phyloP scores from a whole-genome alignment of 306 rosid genomes.

The Cucurbita argyrosperma region DNA sequence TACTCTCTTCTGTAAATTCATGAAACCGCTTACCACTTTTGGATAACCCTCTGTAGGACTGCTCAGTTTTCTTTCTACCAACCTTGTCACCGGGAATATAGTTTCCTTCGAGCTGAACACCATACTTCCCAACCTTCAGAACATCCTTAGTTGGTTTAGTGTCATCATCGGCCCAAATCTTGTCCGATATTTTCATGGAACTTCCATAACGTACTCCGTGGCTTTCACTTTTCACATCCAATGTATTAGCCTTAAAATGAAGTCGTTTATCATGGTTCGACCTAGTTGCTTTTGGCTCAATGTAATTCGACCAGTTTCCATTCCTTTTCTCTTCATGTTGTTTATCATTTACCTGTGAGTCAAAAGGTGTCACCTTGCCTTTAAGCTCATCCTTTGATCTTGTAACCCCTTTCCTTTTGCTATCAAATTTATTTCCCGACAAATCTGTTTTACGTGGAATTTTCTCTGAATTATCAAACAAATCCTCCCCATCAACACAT shows the following conservation, averaged over 20 bases:
- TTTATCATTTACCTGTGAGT: slow-evolving; percentile 16
- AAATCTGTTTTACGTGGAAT: slow-evolving; percentile 3
- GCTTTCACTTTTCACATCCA: slow-evolving; percentile 6
- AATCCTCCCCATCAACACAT: slow-evolving; percentile 10
- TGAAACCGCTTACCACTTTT: slow-evolving; percentile 15
- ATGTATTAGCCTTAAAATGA: background rate
- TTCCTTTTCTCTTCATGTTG: slow-evolving; percentile 9
- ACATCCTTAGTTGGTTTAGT: slow-evolving; percentile 11
- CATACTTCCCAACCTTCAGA: slow-evolving; percentile 14
- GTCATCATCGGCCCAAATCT: slow-evolving; percentile 8
- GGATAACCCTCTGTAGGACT: slow-evolving; percentile 14
- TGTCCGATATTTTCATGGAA: slow-evolving; percentile 9
- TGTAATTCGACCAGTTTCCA: slow-evolving; percentile 14
- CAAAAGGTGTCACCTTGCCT: slow-evolving; percentile 11
- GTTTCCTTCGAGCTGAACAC: slow-evolving; percentile 19
- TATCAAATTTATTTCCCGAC: background rate
- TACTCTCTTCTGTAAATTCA: slow-evolving; percentile 19
- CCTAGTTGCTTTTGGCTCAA: slow-evolving; percentile 4
- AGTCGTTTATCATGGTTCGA: background rate
- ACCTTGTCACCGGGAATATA: slow-evolving; percentile 15
- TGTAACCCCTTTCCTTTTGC: slow-evolving; percentile 8
- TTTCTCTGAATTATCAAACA: slow-evolving; percentile 2
- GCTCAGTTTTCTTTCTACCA: slow-evolving; percentile 8
- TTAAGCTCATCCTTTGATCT: slow-evolving; percentile 17
- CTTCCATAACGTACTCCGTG: background rate